phyloP scores from a whole-genome alignment of 768 basidiomycete genomes.

The Naganishia kalamii region DNA sequence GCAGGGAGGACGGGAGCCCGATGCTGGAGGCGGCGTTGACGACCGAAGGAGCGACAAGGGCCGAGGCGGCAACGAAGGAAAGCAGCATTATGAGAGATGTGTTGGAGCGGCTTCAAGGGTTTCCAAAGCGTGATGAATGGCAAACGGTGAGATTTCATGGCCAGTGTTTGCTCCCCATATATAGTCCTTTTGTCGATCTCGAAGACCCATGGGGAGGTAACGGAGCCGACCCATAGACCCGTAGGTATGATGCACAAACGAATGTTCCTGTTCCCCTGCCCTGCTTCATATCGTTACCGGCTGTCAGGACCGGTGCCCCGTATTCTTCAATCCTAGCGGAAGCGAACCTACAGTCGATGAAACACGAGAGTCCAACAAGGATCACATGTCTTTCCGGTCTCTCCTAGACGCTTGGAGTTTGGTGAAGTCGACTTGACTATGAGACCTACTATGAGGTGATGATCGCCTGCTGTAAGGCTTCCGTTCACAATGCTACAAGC shows the following conservation, averaged over 20 bases:
- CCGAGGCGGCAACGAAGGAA: neutral
- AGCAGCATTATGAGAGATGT: neutral
- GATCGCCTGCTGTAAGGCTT: no score
- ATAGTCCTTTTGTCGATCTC: neutral
- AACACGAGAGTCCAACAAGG: no score
- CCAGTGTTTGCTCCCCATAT: neutral
- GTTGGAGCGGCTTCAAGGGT: neutral
- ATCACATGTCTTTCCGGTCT: no score
- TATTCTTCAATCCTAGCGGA: no score
- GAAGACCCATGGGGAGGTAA: neutral
- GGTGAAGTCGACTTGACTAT: no score
- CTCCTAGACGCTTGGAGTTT: no score
- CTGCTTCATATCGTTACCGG: neutral
- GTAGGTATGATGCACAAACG: no score
- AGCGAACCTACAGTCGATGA: no score
- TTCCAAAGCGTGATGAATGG: neutral
- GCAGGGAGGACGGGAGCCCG: conserved; percentile 2
- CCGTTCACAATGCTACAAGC: no score
- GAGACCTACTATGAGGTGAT: no score
- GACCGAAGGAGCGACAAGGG: conserved; percentile 1
- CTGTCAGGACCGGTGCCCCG: conserved; percentile 3
- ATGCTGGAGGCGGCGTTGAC: conserved; percentile 8
- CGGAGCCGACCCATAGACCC: no score
- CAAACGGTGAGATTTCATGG: neutral
- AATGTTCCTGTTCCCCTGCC: neutral